These are phyloP conservation scores for Fusarium robinianum DNA, from an alignment of 2,329 filamentous ascomycete species.

Conservation along the genomic window DNA sequence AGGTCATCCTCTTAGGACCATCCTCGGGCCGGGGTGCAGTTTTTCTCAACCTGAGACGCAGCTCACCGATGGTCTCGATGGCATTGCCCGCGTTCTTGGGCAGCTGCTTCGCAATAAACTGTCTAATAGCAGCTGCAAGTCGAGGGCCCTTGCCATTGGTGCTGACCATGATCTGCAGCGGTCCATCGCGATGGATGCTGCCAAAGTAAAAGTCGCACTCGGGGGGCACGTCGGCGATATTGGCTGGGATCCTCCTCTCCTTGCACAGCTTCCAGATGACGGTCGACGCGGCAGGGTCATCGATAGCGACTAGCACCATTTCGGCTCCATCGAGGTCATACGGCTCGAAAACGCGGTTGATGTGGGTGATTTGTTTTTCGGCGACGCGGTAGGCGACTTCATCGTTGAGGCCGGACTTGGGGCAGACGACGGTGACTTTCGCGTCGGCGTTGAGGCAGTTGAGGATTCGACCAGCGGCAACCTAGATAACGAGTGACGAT, in stretches of 20 bases:
- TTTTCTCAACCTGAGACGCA: conserved; percentile 78
- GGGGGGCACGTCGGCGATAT: conserved; percentile 94
- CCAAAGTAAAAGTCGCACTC: conserved; percentile 99
- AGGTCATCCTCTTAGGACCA: conserved; percentile 87
- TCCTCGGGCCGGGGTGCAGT: conserved; percentile 74
- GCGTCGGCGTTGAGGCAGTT: conserved; percentile 96
- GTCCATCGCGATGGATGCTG: conserved; percentile 91
- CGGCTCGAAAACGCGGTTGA: conserved; percentile 83
- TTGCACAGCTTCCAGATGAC: conserved; percentile 94
- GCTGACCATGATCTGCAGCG: conserved; percentile 97
- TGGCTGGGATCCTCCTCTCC: conserved; percentile 79
- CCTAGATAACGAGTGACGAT: conserved; percentile 58
- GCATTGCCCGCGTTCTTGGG: conserved; percentile 83
- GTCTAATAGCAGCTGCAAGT: conserved; percentile 82
- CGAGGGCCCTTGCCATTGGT: conserved; percentile 96
- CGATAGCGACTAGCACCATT: conserved; percentile 92
- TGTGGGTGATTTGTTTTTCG: conserved; percentile 74
- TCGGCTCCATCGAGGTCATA: conserved; percentile 79
- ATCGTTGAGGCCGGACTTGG: conserved; percentile 77
- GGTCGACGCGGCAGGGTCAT: conserved; percentile 89
- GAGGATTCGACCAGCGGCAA: conserved; percentile 91
- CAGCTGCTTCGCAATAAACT: conserved; percentile 76
- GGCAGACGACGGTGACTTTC: conserved; percentile 82
- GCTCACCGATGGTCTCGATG: conserved; percentile 78
- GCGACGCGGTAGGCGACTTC: conserved; percentile 85